Evolutionary conservation across 257 asterid genomes (phyloP), one percentile per base, ranked within the genome.

Genomic region (Solanum gandarillasii): DNA sequence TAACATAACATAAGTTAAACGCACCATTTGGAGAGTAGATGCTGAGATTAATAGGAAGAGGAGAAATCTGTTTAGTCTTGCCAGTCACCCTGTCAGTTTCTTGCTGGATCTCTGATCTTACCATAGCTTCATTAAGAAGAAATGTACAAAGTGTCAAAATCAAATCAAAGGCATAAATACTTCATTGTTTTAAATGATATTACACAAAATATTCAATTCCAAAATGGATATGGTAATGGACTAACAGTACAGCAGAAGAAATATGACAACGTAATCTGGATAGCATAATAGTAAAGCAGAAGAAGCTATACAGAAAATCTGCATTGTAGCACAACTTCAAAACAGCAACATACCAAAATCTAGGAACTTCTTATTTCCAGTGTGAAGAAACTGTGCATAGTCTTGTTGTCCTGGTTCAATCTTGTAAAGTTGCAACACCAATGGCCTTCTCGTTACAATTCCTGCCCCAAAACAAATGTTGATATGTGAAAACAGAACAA

Each of bases 41-140:
- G 86, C 92, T 92, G 85, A 92, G 94, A 83, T 90, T 89, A 60
- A 92, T 92, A 58, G 94, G 94, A 67, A 88, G 89, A 3, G 94
- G 60, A 76, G 93, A 92, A 65, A 92, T 92, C 60, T 90, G 90
- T 83, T 86, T 92, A 58, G 87, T 27, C 89, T 83, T 90, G 81
- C 94, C 93, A 75, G 91, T 90, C 9, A 89, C 89, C 86, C 91
- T 92, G 71, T 91, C 93, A 43, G 94, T 92, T 90, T 89, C 94
- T 68, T 89, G 91, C 87, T 90, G 91, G 83, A 92, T 92, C 89
- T 92, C 93, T 76, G 89, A 87, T 62, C 90, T 87, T 41, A 92
- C 92, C 87, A 90, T 58, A 52, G 93, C 94, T 92, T 78, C 86
- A 79, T 29, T 23, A 87, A 5, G 82, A 78, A 86, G 70, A 20